These are phyloP conservation scores for Rhodotorula paludigena DNA, from an alignment of 768 basidiomycete species.

Conservation along the genomic window DNA sequence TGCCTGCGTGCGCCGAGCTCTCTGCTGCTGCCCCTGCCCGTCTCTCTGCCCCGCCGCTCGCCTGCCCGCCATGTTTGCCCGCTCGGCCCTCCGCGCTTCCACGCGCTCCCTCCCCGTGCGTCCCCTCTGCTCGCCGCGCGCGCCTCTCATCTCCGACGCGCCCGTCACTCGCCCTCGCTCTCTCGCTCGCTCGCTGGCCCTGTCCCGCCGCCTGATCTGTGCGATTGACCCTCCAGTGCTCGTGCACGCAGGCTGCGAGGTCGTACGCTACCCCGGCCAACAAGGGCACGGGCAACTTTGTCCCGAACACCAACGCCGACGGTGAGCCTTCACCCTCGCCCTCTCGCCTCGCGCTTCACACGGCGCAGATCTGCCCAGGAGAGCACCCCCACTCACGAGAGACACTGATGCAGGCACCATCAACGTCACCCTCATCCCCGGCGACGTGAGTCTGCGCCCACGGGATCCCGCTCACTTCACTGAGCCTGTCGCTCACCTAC, in stretches of 20 bases:
- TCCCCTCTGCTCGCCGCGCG: too few relatives aligned
- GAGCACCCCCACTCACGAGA: neutral
- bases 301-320: constrained; percentile 27
- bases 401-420: constrained; percentile 5
- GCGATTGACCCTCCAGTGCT: neutral
- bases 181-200: neutral
- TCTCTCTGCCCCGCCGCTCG: neutral
- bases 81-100: constrained; percentile 19
- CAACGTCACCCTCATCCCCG: constrained; percentile 79
- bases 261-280: constrained; percentile 9
- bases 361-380: too few relatives aligned
- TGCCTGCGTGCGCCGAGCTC: neutral
- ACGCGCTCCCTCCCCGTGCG: constrained; percentile 20
- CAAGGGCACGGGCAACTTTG: constrained; percentile 4
- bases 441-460: constrained; percentile 61
- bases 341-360: neutral
- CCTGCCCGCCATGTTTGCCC: constrained; percentile 16
- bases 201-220: neutral
- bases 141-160: neutral
- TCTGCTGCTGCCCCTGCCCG: neutral
- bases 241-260: neutral
- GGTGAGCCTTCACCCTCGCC: neutral
- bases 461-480: neutral
- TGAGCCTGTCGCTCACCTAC: neutral
- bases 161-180: neutral